Evolutionary conservation across 1,284 basidiomycete genomes (phyloP).

Genomic region (Fistulina hepatica): DNA sequence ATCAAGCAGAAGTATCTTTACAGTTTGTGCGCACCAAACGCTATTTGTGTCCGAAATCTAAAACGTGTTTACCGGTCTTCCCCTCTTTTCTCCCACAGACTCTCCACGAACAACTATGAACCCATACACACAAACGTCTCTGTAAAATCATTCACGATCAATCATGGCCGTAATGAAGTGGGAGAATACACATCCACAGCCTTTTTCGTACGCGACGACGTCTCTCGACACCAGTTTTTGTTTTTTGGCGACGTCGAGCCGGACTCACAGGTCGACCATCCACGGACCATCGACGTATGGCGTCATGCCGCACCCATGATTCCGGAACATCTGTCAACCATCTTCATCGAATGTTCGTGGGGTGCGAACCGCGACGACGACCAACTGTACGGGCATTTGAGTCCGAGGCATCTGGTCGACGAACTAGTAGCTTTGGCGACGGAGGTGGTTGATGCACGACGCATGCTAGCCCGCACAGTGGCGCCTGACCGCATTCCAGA

Average conservation of each 20-base stretch:
- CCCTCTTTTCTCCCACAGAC: constrained; percentile 21
- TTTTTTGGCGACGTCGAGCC: constrained; percentile 83
- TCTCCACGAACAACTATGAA: constrained; percentile 39
- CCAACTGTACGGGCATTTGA: constrained; percentile 66
- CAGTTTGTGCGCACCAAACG: constrained; percentile 29
- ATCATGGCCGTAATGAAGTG: constrained; percentile 49
- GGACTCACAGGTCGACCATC: constrained; percentile 49
- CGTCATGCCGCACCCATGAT: constrained; percentile 58
- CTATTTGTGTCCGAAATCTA: constrained; percentile 5
- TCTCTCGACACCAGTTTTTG: constrained; percentile 50
- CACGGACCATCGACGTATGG: constrained; percentile 59
- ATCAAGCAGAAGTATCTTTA: constrained; percentile 47
- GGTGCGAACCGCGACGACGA: constrained; percentile 50
- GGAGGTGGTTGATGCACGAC: constrained; percentile 44
- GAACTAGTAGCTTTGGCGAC: constrained; percentile 56
- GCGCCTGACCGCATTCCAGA: no score
- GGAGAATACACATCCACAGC: constrained; percentile 59
- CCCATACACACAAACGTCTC: constrained; percentile 44
- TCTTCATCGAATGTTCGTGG: constrained; percentile 84
- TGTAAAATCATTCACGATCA: constrained; percentile 55
- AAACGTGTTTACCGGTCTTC: no score
- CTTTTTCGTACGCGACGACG: constrained; percentile 62
- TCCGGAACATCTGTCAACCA: constrained; percentile 44
- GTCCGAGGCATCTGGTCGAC: constrained; percentile 55
- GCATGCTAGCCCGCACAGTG: constrained; percentile 13